Percentiles rank a stretch among this genome's conserved stretches.
These are phyloP conservation scores for Lodderomyces beijingensis DNA, from an alignment of 1,139 yeast genomes.

Conservation along the genomic window DNA sequence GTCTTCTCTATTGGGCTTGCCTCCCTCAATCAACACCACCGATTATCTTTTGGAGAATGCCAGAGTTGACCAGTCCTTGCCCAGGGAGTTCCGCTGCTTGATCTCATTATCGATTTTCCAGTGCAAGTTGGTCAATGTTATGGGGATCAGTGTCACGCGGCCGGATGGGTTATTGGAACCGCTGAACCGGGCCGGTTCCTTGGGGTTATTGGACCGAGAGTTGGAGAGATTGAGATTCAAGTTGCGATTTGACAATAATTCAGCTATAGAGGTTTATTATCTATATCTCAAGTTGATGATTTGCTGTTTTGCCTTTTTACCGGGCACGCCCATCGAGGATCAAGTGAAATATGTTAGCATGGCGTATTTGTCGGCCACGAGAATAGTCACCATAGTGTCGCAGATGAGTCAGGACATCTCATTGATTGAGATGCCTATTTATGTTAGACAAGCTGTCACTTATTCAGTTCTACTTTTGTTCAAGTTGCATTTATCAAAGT, in stretches of 20 bases:
- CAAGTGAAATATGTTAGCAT: slow-evolving; percentile 80
- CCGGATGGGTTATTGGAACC: slow-evolving; percentile 92
- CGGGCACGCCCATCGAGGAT: slow-evolving; percentile 86
- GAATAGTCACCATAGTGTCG: slow-evolving; percentile 75
- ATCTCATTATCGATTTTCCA: slow-evolving; percentile 78
- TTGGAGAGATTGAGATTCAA: slow-evolving; percentile 66
- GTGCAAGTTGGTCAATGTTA: slow-evolving; percentile 74
- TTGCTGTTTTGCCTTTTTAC: slow-evolving; percentile 86
- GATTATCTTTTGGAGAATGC: slow-evolving; percentile 83
- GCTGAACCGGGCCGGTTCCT: slow-evolving; percentile 72
- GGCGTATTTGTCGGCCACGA: slow-evolving; percentile 78
- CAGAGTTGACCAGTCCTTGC: slow-evolving; percentile 61
- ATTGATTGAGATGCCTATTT: slow-evolving; percentile 81
- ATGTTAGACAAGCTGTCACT: slow-evolving; percentile 79
- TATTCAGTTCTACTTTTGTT: slow-evolving; percentile 77
- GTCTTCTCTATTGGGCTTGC: slow-evolving; percentile 84
- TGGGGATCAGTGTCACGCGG: slow-evolving; percentile 85
- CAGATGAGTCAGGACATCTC: slow-evolving; percentile 61
- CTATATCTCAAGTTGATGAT: slow-evolving; percentile 76
- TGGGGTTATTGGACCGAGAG: slow-evolving; percentile 73
- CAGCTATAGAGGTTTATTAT: slow-evolving; percentile 71
- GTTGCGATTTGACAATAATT: slow-evolving; percentile 57
- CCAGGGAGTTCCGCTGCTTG: slow-evolving; percentile 67
- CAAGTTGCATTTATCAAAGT: slow-evolving; percentile 76
- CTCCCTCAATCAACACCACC: slow-evolving; percentile 75